phyloP scores from a whole-genome alignment of 805 yeast species.

The Kodamaea jinghongensis region DNA sequence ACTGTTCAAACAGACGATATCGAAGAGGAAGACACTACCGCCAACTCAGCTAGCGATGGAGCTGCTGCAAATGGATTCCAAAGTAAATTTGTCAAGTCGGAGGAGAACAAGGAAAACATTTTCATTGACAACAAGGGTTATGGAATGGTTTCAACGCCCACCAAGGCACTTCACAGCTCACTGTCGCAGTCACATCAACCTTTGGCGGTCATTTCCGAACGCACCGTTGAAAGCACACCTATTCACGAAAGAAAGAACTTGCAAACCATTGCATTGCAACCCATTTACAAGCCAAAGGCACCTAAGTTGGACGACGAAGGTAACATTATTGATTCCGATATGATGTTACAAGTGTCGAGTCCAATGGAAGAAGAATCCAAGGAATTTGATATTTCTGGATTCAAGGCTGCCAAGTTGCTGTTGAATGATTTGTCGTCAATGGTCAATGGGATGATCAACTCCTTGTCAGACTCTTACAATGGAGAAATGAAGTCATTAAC shows the following conservation, averaged over 20 bases:
- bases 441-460: constrained; percentile 42
- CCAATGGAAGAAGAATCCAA: too few species aligned
- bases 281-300: constrained; percentile 28
- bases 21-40: constrained; percentile 25
- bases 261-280: constrained; percentile 3
- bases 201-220: constrained; percentile 32
- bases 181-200: constrained; percentile 19
- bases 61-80: constrained; percentile 10
- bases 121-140: constrained; percentile 34
- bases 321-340: constrained; percentile 15
- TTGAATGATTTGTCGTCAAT: constrained; percentile 34
- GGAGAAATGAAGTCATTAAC: constrained; percentile 43
- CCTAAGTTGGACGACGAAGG: constrained; percentile 35
- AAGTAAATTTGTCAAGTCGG: constrained; percentile 27
- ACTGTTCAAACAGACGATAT: constrained; percentile 42
- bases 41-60: neutral
- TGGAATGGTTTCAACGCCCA: constrained; percentile 32
- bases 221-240: constrained; percentile 30
- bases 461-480: constrained; percentile 56
- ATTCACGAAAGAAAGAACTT: constrained; percentile 7
- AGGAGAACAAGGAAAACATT: constrained; percentile 49
- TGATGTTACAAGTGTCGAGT: constrained; percentile 8
- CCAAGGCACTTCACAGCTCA: constrained; percentile 1
- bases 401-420: constrained; percentile 22
- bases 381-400: constrained; percentile 1